These are phyloP conservation scores for Haberlea rhodopensis DNA, from an alignment of 257 asterid species.

Conservation along the genomic window DNA sequence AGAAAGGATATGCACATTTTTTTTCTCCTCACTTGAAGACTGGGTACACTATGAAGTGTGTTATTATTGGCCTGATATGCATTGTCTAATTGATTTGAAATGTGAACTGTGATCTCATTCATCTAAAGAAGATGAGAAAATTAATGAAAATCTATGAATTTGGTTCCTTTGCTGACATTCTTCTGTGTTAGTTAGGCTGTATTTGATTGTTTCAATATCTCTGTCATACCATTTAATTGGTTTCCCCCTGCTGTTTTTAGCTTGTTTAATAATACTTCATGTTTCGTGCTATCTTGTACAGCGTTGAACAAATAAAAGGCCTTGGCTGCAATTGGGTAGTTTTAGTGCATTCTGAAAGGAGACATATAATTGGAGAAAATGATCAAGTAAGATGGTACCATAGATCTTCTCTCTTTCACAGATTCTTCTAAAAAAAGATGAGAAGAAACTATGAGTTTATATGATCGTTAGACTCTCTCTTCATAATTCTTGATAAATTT, in stretches of 20 bases:
- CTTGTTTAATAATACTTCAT: too few species aligned
- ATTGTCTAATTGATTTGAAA: neutral
- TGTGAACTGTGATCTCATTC: neutral
- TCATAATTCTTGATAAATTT: conserved; percentile 16
- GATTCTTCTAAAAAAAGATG: neutral
- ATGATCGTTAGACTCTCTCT: neutral
- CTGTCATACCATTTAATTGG: neutral
- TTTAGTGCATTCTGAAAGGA: conserved; percentile 95
- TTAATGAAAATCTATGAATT: too few species aligned
- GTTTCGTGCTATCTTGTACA: conserved; percentile 28
- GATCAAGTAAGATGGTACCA: conserved; percentile 59
- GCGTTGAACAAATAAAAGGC: conserved; percentile 92
- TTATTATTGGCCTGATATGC: neutral
- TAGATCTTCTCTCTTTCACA: neutral
- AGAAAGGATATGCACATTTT: neutral
- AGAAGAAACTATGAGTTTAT: neutral
- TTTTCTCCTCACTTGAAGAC: neutral
- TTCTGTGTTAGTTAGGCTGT: neutral
- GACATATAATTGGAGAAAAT: conserved; percentile 86
- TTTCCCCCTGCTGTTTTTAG: neutral
- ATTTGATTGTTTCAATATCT: neutral
- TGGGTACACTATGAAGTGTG: neutral
- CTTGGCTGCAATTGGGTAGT: conserved; percentile 97
- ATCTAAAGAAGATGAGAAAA: neutral
- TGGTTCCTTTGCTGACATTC: neutral